Base-by-base conservation (phyloP, 106 monocot genomes). In the Dioscorea dumetorum region DNA sequence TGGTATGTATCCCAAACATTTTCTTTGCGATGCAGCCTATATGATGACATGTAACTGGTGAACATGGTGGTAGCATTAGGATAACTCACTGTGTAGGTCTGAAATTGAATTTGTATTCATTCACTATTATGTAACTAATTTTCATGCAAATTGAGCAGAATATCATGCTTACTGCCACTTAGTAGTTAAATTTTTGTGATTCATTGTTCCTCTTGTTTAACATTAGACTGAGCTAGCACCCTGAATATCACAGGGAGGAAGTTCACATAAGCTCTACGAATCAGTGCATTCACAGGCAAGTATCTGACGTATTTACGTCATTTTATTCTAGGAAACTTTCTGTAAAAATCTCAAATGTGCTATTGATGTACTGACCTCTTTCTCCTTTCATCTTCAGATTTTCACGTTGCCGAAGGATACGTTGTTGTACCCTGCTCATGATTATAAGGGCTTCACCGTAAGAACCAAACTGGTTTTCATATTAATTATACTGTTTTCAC, bases 261-360 rank as follows among this genome's bases (percentile, higher is more conserved):
- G 78, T 74, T 78, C 95, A 10, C 49, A 68, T 60, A 81, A 88
- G 73, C 75, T 95, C 41, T 95, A 95, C 72, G 70, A 80, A 33
- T 95, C 95, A 32, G 91, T 95, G 51, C 88, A 91, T 82, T 84
- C 86, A 58, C 88, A 95, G 91, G 95, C 75, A 86, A 81, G 87
- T 63, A 67, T 9, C 20, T 69, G 16, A 66, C 7, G 57, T 61
- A 9, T 71, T 58, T n/a, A 34, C 16, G 8, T 0, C 18, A 52
- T 70, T 67, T 33, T 41, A 52, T 70, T 67, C 23, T 41, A 13
- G 12, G 41, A 10, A 50, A 50, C 49, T 1, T 52, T 54, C n/a
- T 14, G 12, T 20, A 28, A n/a, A n/a, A n/a, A 52, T 51, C 22
- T 50, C 17, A 17, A n/a, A 2, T 48, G 5, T 6, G 18, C 15